Evolutionary conservation across 1,284 basidiomycete species (phyloP).

Genomic region (Boletus austroedulis): DNA sequence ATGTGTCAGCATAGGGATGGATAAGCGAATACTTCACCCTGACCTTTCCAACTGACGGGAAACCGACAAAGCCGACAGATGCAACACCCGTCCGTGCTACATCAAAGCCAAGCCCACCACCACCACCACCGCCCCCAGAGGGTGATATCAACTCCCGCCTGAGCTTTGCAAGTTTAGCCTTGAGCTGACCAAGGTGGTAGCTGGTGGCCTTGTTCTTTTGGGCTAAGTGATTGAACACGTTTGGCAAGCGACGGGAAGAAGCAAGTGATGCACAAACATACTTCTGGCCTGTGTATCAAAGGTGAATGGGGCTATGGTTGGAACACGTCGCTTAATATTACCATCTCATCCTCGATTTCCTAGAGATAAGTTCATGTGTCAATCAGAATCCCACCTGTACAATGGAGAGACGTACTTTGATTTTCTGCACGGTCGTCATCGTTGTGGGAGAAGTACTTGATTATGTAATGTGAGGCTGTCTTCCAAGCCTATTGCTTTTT

Average conservation of each 20-base stretch:
- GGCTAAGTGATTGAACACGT: slow-evolving; percentile 45
- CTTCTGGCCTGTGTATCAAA: slow-evolving; percentile 51
- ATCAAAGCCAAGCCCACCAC: slow-evolving; percentile 88
- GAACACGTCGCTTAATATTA: slow-evolving; percentile 38
- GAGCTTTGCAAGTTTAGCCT: slow-evolving; percentile 97
- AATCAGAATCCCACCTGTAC: slow-evolving; percentile 18
- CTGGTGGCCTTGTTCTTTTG: slow-evolving; percentile 98
- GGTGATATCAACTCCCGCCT: slow-evolving; percentile 91
- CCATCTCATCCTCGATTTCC: slow-evolving; percentile 98
- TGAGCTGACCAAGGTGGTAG: slow-evolving; percentile 95
- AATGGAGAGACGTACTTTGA: slow-evolving; percentile 57
- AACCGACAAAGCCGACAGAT: slow-evolving; percentile 93
- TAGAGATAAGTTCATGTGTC: slow-evolving; percentile 30
- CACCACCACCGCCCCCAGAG: slow-evolving; percentile 79
- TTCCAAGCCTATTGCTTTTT: neutral
- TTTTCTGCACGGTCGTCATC: slow-evolving; percentile 88
- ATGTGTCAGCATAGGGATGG: slow-evolving; percentile 2
- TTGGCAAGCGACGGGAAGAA: slow-evolving; percentile 6
- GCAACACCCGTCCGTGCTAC: slow-evolving; percentile 96
- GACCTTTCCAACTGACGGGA: slow-evolving; percentile 85
- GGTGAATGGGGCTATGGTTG: slow-evolving; percentile 15
- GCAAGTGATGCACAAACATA: slow-evolving; percentile 33
- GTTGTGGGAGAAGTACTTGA: slow-evolving; percentile 23
- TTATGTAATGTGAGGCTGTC: slow-evolving; percentile 15
- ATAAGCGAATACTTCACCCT: slow-evolving; percentile 22